Evolutionary conservation across 75 land plant species (phyloP), one percentile per base, ranked within the genome.

Genomic region (Picea glauca): DNA sequence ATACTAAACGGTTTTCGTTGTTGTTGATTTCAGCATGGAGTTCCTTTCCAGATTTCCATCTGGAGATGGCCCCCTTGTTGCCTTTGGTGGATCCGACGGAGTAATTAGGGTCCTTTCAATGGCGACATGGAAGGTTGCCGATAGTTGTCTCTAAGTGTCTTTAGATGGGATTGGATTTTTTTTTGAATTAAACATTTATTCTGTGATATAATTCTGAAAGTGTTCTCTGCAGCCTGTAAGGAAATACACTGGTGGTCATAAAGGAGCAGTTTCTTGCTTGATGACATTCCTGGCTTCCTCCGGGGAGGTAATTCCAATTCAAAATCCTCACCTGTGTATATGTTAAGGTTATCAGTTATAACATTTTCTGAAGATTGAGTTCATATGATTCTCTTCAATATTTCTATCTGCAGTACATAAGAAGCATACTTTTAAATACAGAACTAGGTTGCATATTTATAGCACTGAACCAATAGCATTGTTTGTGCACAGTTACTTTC

Each of bases 1-100:
- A 78, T 31, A 78, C 17, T 78, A 59, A 50, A 50, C 56, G 1
- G 1, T 68, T 40, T 21, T 72, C n/a, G 3, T 40, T 70, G 56
- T 75, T 40, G 33, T 77, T 79, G 32, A 15, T 72, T 83, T 74
- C 90, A 98, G 99, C 79, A 94, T 98, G 90, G 99, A 96, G 80
- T 98, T 98, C 75, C 90, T 98, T 31, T 82, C 93, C 21, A 91
- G 88, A 75, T 91, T 92, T 72, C 43, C 93, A 46, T 82, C 87
- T 82, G 89, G 92, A 68, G 99, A 98, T 86, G 91, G 89, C 63
- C 96, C 99, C 33, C 90, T 93, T 68, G 98, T 97, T 84, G 99
- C 93, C 59, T 98, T 98, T 89, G 99, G 99, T 82, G 92, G 91
- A 54, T 98, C 99, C 50, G 99, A 98, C 87, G 99, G 99, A 83